Conservation (phyloP, 352 stramenopile species). For the Phytophthora pini region DNA sequence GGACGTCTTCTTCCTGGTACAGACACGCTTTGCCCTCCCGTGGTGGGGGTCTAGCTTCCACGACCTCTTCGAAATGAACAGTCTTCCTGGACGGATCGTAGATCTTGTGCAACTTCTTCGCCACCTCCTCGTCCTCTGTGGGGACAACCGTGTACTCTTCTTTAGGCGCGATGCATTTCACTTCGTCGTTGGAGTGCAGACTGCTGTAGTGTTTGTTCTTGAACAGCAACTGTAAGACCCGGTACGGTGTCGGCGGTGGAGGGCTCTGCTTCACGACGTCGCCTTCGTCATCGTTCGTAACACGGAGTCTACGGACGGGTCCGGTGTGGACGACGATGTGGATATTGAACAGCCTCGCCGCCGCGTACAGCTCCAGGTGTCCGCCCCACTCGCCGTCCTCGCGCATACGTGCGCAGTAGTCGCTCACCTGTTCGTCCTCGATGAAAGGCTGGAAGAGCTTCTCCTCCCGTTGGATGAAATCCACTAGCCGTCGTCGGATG, state of each 20-base stretch:
- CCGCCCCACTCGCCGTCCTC: conserved; percentile 64
- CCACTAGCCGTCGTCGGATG: conserved; percentile 46
- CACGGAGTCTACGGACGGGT: conserved; percentile 46
- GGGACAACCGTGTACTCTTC: conserved; percentile 8
- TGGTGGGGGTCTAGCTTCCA: conserved; percentile 11
- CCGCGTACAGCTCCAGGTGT: conserved; percentile 67
- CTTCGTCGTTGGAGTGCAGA: conserved; percentile 35
- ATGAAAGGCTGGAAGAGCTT: conserved; percentile 55
- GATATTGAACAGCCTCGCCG: conserved; percentile 60
- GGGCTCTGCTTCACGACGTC: conserved; percentile 10
- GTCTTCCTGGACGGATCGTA: conserved; percentile 21
- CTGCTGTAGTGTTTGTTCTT: conserved; percentile 65
- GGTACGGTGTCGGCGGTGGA: conserved; percentile 30
- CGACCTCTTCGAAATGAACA: conserved; percentile 21
- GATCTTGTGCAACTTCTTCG: conserved; percentile 5
- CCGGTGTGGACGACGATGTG: conserved; percentile 71
- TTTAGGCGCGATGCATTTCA: conserved; percentile 3
- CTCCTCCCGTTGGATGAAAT: conserved; percentile 50
- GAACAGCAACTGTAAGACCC: conserved; percentile 55
- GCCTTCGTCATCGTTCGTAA: conserved; percentile 41
- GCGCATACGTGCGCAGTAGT: conserved; percentile 59
- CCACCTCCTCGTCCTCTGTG: conserved; percentile 14
- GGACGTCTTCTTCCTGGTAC: conserved; percentile 21
- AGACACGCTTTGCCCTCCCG: conserved; percentile 15
- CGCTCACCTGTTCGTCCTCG: conserved; percentile 28